These are phyloP conservation scores for Xylariaceae sp. DNA, from an alignment of 2,329 filamentous ascomycete species.

Conservation along the genomic window DNA sequence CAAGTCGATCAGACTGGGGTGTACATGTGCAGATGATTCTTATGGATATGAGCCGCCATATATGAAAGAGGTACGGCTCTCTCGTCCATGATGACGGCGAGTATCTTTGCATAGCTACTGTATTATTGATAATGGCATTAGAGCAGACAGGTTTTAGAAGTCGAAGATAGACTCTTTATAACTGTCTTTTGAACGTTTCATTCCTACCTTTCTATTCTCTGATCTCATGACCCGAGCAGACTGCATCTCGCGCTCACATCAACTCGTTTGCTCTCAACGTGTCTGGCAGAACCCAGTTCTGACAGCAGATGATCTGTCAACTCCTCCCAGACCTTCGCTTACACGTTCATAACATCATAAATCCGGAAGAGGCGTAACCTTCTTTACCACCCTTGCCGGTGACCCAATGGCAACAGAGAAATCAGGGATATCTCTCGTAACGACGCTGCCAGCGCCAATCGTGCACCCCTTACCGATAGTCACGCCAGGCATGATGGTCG, in stretches of 20 bases:
- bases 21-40: background rate
- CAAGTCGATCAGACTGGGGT: background rate
- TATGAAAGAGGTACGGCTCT: background rate
- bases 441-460: conserved; percentile 45
- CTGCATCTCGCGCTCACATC: background rate
- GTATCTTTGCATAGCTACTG: background rate
- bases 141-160: background rate
- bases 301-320: background rate
- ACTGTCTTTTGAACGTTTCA: background rate
- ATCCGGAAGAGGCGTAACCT: conserved; percentile 33
- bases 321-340: background rate
- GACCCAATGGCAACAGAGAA: conserved; percentile 45
- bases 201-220: background rate
- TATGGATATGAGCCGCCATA: background rate
- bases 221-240: background rate
- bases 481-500: conserved; percentile 47
- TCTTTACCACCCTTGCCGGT: conserved; percentile 46
- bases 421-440: conserved; percentile 45
- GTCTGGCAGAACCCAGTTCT: background rate
- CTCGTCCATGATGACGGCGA: background rate
- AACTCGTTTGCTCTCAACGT: background rate
- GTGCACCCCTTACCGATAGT: conserved; percentile 49
- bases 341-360: conserved; percentile 19
- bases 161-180: background rate
- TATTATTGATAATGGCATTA: background rate